phyloP scores from a whole-genome alignment of 2,329 filamentous ascomycete species.

The Berkeleyomyces basicola region DNA sequence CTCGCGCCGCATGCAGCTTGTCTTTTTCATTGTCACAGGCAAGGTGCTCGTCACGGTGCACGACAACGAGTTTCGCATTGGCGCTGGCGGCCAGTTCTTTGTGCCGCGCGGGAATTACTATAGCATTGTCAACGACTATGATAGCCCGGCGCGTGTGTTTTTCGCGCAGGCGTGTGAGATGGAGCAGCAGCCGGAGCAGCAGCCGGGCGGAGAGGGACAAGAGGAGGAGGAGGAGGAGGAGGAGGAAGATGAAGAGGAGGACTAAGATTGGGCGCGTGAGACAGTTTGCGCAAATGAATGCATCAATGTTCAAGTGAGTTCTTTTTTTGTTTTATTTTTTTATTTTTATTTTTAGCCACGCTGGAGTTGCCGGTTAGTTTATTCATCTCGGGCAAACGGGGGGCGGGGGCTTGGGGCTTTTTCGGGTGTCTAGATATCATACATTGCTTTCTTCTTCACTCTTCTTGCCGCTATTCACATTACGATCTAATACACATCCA shows the following conservation, averaged over 20 bases:
- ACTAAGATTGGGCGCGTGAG: not conserved
- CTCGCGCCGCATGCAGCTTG: conserved; percentile 89
- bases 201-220: conserved; percentile 28
- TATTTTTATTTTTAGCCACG: not conserved
- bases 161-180: conserved; percentile 75
- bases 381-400: too few relatives aligned
- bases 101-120: conserved; percentile 94
- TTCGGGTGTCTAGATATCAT: not conserved
- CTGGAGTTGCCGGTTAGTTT: not conserved
- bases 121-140: conserved; percentile 67
- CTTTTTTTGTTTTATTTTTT: not conserved
- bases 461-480: not conserved
- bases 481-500: not conserved
- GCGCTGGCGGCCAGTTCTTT: conserved; percentile 80
- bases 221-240: conserved; percentile 20
- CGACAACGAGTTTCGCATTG: conserved; percentile 62
- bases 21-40: conserved; percentile 78
- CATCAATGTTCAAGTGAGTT: not conserved
- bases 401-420: not conserved
- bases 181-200: conserved; percentile 16
- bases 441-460: not conserved
- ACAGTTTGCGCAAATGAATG: not conserved
- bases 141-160: conserved; percentile 61
- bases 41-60: conserved; percentile 66
- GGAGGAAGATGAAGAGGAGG: conserved; percentile 6